These are phyloP conservation scores for Ophiocordyceps camponoti-saundersi DNA, from an alignment of 2,329 filamentous ascomycete genomes.

Conservation along the genomic window DNA sequence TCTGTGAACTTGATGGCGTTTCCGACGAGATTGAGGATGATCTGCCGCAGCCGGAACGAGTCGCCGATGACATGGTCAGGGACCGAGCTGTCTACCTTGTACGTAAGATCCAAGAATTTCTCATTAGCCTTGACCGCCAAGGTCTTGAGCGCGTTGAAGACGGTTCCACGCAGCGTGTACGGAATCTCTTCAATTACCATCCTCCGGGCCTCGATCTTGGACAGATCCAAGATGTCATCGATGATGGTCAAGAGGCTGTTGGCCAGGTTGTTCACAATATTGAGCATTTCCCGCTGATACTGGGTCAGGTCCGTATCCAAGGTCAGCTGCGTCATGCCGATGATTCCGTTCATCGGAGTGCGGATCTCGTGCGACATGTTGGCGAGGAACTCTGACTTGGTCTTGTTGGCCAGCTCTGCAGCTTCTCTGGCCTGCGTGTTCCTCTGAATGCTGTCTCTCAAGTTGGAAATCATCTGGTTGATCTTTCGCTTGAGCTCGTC, in stretches of 20 bases:
- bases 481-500: slow-evolving; percentile 98
- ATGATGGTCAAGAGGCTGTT: slow-evolving; percentile 96
- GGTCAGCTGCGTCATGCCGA: slow-evolving; percentile 93
- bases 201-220: slow-evolving; percentile 81
- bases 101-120: slow-evolving; percentile 81
- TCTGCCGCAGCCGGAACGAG: slow-evolving; percentile 88
- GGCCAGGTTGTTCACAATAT: slow-evolving; percentile 91
- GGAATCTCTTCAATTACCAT: slow-evolving; percentile 99
- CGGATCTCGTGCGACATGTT: slow-evolving; percentile 99
- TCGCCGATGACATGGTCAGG: slow-evolving; percentile 93
- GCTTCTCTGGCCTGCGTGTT: slow-evolving; percentile 93
- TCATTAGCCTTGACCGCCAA: slow-evolving; percentile 95
- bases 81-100: slow-evolving; percentile 82
- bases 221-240: slow-evolving; percentile 62
- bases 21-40: slow-evolving; percentile 91
- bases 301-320: slow-evolving; percentile 88
- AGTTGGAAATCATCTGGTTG: slow-evolving; percentile 96
- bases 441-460: slow-evolving; percentile 88
- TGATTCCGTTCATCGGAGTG: slow-evolving; percentile 95
- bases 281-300: slow-evolving; percentile 95
- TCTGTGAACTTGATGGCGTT: slow-evolving; percentile 99
- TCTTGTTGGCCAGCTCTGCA: slow-evolving; percentile 91
- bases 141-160: slow-evolving; percentile 95
- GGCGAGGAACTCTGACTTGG: slow-evolving; percentile 93
- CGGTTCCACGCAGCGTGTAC: slow-evolving; percentile 82